These are phyloP conservation scores for Cordia subcordata DNA, from an alignment of 257 asterid genomes.

Conservation along the genomic window DNA sequence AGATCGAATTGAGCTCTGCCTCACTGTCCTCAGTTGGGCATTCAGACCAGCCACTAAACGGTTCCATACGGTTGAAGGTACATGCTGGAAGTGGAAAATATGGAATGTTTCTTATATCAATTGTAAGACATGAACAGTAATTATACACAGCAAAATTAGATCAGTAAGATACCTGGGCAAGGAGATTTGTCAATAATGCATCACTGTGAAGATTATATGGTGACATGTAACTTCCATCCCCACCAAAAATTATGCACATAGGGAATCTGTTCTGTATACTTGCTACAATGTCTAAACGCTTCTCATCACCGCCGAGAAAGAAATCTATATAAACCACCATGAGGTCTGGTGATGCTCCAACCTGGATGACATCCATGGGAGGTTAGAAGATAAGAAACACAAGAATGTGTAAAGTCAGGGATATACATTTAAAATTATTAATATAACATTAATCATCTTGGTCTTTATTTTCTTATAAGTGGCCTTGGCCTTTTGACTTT, in stretches of 20 bases:
- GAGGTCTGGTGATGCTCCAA: constrained; percentile 95
- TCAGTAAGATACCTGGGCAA: constrained; percentile 67
- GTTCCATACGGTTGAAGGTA: constrained; percentile 90
- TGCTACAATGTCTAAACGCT: constrained; percentile 75
- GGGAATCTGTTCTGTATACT: constrained; percentile 93
- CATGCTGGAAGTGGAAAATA: constrained; percentile 50
- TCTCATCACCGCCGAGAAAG: constrained; percentile 97
- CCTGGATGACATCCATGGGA: constrained; percentile 37
- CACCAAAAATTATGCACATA: constrained; percentile 85
- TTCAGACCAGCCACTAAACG: constrained; percentile 88
- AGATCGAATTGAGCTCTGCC: constrained; percentile 65
- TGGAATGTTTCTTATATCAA: constrained; percentile 17
- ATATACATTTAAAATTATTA: too few relatives aligned
- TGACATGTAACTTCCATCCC: constrained; percentile 94
- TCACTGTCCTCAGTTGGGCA: constrained; percentile 83
- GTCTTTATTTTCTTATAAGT: too few relatives aligned
- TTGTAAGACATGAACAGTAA: neutral
- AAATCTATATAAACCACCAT: constrained; percentile 88
- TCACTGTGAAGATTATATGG: constrained; percentile 80
- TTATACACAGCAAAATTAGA: constrained; percentile 4
- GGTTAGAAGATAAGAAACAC: neutral
- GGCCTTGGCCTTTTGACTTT: too few relatives aligned
- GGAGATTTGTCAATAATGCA: constrained; percentile 76
- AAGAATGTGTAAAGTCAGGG: neutral
- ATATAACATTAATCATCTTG: too few relatives aligned